These are phyloP conservation scores for Dictyostelium firmibasis DNA, from an alignment of 78 protist genomes.

Conservation along the genomic window DNA sequence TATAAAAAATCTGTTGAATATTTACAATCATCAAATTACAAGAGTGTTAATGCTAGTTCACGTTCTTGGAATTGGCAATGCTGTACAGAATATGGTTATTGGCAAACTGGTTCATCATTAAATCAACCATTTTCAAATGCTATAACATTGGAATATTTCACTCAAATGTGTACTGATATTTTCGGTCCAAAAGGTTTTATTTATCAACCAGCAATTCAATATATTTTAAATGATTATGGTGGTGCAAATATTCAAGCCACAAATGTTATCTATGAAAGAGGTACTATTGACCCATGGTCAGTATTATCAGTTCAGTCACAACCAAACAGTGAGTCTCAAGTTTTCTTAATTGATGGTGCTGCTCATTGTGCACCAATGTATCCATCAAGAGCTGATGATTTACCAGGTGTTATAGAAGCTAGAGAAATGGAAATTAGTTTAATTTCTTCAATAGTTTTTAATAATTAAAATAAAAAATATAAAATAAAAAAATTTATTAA, in stretches of 20 bases:
- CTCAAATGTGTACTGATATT: conserved; percentile 46
- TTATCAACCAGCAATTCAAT: conserved; percentile 7
- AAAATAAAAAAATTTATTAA: background rate
- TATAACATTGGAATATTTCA: conserved; percentile 48
- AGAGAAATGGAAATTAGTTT: conserved; percentile 37
- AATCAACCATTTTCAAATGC: conserved; percentile 60
- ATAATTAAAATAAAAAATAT: background rate
- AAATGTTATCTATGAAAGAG: conserved; percentile 63
- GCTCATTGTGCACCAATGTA: conserved; percentile 61
- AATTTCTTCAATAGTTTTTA: background rate
- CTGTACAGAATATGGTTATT: conserved; percentile 36
- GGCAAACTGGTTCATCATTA: conserved; percentile 25
- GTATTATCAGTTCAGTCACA: conserved; percentile 1
- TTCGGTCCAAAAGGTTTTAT: conserved; percentile 51
- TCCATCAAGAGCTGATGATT: conserved; percentile 39
- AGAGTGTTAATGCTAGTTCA: conserved; percentile 29
- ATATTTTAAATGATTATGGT: conserved; percentile 73
- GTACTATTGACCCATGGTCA: conserved; percentile 82
- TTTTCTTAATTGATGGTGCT: conserved; percentile 1
- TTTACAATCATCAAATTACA: background rate
- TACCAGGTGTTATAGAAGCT: background rate
- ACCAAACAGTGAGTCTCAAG: background rate
- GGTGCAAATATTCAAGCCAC: conserved; percentile 35
- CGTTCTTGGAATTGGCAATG: conserved; percentile 65
- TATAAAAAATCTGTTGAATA: conserved; percentile 14